phyloP scores from a whole-genome alignment of 768 basidiomycete species.

The Psilocybe azurescens region DNA sequence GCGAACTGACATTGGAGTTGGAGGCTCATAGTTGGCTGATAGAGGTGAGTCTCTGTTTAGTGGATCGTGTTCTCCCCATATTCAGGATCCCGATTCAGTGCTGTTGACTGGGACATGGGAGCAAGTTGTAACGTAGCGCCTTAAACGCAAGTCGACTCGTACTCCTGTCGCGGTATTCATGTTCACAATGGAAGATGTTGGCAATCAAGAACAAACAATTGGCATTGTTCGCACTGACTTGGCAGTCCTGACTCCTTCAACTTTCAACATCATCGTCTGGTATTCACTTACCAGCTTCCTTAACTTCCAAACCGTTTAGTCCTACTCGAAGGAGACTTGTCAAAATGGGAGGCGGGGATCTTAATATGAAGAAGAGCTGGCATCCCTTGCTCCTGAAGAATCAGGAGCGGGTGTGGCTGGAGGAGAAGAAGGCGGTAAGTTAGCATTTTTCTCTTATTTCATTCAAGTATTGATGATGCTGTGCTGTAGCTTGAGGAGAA shows the following conservation, averaged over 20 bases:
- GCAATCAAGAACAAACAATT: slow-evolving; percentile 12
- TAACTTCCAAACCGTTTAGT: neutral
- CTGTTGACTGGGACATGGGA: slow-evolving; percentile 42
- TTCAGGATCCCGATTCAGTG: slow-evolving; percentile 38
- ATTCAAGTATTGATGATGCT: slow-evolving; percentile 10
- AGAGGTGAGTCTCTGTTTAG: slow-evolving; percentile 35
- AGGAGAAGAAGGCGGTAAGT: slow-evolving; percentile 95
- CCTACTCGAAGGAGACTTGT: slow-evolving; percentile 21
- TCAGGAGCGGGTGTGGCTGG: slow-evolving; percentile 99
- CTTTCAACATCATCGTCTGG: slow-evolving; percentile 1
- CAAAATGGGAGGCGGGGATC: slow-evolving; percentile 98
- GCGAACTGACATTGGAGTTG: slow-evolving; percentile 33
- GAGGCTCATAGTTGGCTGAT: slow-evolving; percentile 21
- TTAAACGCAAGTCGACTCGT: neutral
- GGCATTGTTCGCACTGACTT: neutral
- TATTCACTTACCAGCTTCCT: neutral
- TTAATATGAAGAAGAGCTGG: slow-evolving; percentile 99
- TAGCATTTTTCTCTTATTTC: neutral
- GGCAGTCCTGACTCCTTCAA: neutral
- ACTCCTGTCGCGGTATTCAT: neutral
- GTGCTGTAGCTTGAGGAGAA: slow-evolving; percentile 89
- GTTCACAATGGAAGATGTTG: neutral
- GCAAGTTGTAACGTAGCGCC: neutral
- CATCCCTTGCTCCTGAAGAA: slow-evolving; percentile 97
- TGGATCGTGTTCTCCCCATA: slow-evolving; percentile 39